Evolutionary conservation across 495 filamentous ascomycete genomes (phyloP).

Genomic region (Trichoderma parareesei): DNA sequence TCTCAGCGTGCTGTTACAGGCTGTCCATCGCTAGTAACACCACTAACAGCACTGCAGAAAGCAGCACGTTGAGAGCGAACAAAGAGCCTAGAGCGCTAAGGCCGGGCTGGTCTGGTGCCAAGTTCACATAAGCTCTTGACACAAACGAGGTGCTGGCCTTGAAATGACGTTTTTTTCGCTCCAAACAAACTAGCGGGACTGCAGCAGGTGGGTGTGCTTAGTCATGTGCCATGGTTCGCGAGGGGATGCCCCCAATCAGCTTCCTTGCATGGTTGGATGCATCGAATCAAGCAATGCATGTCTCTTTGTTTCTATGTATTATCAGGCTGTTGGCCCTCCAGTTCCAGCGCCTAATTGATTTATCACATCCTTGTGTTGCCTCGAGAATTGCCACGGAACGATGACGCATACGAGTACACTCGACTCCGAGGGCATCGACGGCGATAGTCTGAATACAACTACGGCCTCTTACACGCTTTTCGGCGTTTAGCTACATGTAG

Average conservation of each 20-base stretch:
- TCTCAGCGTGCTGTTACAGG: no score
- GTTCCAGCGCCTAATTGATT: no score
- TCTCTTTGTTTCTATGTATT: background rate
- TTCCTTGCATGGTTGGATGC: background rate
- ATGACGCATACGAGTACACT: no score
- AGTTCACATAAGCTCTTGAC: no score
- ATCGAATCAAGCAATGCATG: background rate
- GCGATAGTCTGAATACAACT: no score
- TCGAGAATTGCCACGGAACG: no score
- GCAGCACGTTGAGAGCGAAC: background rate
- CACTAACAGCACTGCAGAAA: background rate
- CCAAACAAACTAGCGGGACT: background rate
- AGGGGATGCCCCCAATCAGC: background rate
- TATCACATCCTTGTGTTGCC: no score
- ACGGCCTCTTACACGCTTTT: no score
- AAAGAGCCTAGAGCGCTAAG: background rate
- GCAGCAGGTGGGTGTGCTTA: background rate
- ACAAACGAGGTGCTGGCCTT: no score
- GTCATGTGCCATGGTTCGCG: background rate
- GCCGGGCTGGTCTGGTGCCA: no score
- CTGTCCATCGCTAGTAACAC: background rate
- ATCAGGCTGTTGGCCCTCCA: background rate
- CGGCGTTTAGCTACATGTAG: no score
- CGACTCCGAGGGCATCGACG: no score
- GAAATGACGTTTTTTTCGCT: background rate